Base-by-base conservation (phyloP, 2,329 filamentous ascomycete species). In the Hypoxylon sp. region DNA sequence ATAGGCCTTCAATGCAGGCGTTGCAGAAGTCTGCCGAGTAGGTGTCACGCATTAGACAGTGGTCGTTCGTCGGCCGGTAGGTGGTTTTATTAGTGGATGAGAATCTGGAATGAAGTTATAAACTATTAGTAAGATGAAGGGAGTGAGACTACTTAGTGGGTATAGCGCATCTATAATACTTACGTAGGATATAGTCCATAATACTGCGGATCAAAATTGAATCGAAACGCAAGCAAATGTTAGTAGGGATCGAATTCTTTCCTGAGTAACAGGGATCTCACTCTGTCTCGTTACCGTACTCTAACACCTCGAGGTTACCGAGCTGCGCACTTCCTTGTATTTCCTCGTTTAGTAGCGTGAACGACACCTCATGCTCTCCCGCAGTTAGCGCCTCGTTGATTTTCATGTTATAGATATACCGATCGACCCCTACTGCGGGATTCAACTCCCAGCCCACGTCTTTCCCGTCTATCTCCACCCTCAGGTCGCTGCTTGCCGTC, bases 321-420 rank as follows among this genome's bases (percentile, higher is more conserved):
- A 76, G 72, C 66, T 76, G 74, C 14, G 74, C 74, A 6, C 50
- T 73, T 11, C 74, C 74, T 55, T 76, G 37, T 8, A 73, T 65
- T 45, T 73, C 69, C 23, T 70, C 61, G 39, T 76, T 76, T 19
- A 72, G 25, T 16, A 76, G 63, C 25, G 71, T 73, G 53, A 73
- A 71, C 21, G 55, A 65, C 8, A 76, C 41, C n/a, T 71, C 69
- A 39, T 76, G 74, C 3, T 65, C 64, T 2, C 74, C 74, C 0
- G 74, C 67, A 14, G 66, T 29, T 19, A 76, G 61, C 1, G 68
- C 56, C 29, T 68, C 56, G 41, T 73, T 52, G 23, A 73, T 70
- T 46, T 72, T 70, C 53, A 76, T 73, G 48, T 74, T 75, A 46
- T 76, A 76, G 43, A 76, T 76, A 50, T 68, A 76, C 11, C 74